Base-by-base conservation (phyloP, 2,329 filamentous ascomycete species). In the Cladosporium sp. region DNA sequence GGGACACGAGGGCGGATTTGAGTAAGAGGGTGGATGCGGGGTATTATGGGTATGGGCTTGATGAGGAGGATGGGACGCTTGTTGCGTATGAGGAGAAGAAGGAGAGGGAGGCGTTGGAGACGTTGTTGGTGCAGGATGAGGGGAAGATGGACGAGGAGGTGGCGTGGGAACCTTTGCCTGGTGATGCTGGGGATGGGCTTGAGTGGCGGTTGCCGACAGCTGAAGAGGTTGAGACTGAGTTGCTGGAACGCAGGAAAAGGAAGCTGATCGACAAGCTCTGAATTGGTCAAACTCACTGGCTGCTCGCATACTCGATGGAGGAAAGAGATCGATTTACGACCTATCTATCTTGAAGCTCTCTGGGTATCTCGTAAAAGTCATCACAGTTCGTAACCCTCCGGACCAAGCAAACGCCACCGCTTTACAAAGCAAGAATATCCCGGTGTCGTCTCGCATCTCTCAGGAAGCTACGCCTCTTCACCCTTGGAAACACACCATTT, bases 41-140 rank as follows among this genome's bases (percentile, higher is more conserved):
- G 34, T 99, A 99, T 79, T 99, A 97, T 77, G 95, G 95, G 48
- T 99, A 96, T 78, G 93, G 93, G 67, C 85, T 93, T 8, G 92
- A 93, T 71, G 93, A 98, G 78, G 93, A 98, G 77, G 92, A 97
- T 76, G 91, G 90, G 0, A 87, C 85, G 54, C 76, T 98, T 74
- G 77, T 97, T 68, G 86, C 83, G 60, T 97, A 96, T 76, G 95
- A 99, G 82, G 85, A 82, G 54, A 83, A 87, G 74, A 95, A 93
- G 80, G 95, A 98, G 83, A 85, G 88, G 70, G 91, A 96, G 76
- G 92, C 93, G 0, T 83, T 87, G 67, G 89, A 92, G 72, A 84
- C 87, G 67, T 80, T 97, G 72, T 77, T 89, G 68, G 81, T 81
- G 63, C 82, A 84, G 69, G 82, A 80, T 16, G 85, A 86, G 23